phyloP scores from a whole-genome alignment of 768 basidiomycete species.

The Lentinula sp. region DNA sequence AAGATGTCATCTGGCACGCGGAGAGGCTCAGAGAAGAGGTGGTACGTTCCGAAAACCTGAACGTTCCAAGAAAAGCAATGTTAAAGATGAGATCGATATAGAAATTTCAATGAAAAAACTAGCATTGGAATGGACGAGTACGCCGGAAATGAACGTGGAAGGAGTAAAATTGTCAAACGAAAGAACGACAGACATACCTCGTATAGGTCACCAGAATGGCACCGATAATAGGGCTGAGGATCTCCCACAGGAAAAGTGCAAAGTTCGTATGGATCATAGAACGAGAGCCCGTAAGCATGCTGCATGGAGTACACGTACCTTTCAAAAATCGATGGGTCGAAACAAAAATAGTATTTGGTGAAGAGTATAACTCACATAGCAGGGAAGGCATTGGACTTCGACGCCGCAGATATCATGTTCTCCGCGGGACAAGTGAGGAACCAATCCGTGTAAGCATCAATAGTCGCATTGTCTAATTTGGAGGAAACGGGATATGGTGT shows the following conservation, averaged over 20 bases:
- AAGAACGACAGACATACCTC: slow-evolving; percentile 4
- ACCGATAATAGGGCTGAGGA: slow-evolving; percentile 14
- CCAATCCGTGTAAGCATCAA: slow-evolving; percentile 9
- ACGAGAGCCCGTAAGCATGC: slow-evolving; percentile 12
- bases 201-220: slow-evolving; percentile 15
- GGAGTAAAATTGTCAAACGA: not conserved
- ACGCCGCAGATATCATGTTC: slow-evolving; percentile 9
- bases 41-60: slow-evolving; percentile 14
- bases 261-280: slow-evolving; percentile 11
- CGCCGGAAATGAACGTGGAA: not conserved
- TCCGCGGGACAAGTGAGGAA: slow-evolving; percentile 12
- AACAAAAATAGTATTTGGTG: too few relatives aligned
- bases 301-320: slow-evolving; percentile 13
- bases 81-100: not conserved
- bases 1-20: slow-evolving; percentile 11
- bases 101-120: not conserved
- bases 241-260: slow-evolving; percentile 14
- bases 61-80: not conserved
- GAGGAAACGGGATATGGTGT: not conserved
- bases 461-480: slow-evolving; percentile 11
- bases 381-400: slow-evolving; percentile 10
- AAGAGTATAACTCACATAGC: slow-evolving; percentile 7
- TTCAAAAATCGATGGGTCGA: not conserved
- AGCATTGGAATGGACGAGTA: not conserved
- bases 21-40: slow-evolving; percentile 14